These are phyloP conservation scores for Solanum hybrid DNA, from an alignment of 305 asterid species.

Conservation along the genomic window DNA sequence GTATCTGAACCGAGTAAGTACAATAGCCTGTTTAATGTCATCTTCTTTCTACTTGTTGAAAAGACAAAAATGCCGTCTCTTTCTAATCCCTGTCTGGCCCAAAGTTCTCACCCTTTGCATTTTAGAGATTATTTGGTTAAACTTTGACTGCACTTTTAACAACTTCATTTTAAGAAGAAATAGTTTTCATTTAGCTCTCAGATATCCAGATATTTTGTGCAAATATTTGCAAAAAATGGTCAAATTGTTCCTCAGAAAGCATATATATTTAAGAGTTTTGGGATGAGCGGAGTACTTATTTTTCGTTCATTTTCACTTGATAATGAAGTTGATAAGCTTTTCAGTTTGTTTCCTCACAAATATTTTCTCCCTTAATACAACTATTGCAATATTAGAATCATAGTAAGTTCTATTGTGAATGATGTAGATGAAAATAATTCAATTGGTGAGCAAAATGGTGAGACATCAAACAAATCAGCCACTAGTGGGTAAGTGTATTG, in stretches of 20 bases:
- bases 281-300: background rate
- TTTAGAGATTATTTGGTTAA: background rate
- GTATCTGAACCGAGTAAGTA: constrained; percentile 37
- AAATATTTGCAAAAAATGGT: background rate
- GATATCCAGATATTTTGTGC: background rate
- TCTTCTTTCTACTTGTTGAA: background rate
- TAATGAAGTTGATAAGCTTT: background rate
- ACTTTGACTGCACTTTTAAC: background rate
- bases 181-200: background rate
- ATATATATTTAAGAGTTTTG: background rate
- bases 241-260: background rate
- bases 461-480: constrained; percentile 37
- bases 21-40: background rate
- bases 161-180: background rate
- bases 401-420: constrained; percentile 14
- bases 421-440: constrained; percentile 49
- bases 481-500: constrained; percentile 44
- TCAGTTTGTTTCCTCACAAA: background rate
- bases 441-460: constrained; percentile 33
- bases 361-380: background rate
- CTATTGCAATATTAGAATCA: constrained; percentile 9
- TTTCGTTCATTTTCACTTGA: background rate
- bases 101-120: background rate
- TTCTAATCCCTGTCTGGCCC: background rate
- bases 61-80: background rate